Base-by-base conservation (phyloP, 1,284 basidiomycete genomes). In the Rhodotorula glutinis region DNA sequence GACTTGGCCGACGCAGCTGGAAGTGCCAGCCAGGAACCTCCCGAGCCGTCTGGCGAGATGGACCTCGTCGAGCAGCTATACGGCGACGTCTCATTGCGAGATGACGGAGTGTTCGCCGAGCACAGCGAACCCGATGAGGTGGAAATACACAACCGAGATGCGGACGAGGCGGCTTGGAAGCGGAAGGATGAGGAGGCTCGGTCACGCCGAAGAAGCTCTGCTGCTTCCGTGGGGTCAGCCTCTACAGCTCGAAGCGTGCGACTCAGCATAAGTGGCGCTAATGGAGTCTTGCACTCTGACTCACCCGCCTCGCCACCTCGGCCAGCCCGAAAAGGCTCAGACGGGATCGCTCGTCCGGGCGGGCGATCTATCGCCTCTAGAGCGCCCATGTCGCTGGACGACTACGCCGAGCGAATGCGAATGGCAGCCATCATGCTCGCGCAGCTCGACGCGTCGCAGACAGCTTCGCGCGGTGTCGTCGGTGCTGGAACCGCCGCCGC, bases 341-440 rank as follows among this genome's bases (percentile, higher is more conserved):
- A 33, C 25, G 51, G 52, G 10, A 53, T 29, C 27, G 53, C 64
- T 2, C 59, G 58, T 19, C 67, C 70, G 16, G 58, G 59, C 14
- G 66, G 65, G 2, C 67, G 73, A 52, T 57, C 69, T n/a, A 54
- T 69, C 25, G 59, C 76, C 13, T 66, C 71, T 21, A 77, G 79
- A 53, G 76, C 75, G 2, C 75, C 78, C 13, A 80, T 82, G 65
- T 81, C 81, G 2, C 81, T 98, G 40, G 94, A 98, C 76, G 95
- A 98, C 74, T 98, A 98, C 78, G 95, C 95, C 0, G 91, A 97
- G 75, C 86, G 95, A 53, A 98, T 98, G 95, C 87, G 92, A 21
- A 98, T 93, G 16, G 95, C 95, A 2, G 95, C 96, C 5, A 88
- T 98, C 75, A 98, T 99, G 95, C 86, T 99, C 29, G 89, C 95